phyloP scores from a whole-genome alignment of 495 filamentous ascomycete species.

The Chaetomium cochliodes region DNA sequence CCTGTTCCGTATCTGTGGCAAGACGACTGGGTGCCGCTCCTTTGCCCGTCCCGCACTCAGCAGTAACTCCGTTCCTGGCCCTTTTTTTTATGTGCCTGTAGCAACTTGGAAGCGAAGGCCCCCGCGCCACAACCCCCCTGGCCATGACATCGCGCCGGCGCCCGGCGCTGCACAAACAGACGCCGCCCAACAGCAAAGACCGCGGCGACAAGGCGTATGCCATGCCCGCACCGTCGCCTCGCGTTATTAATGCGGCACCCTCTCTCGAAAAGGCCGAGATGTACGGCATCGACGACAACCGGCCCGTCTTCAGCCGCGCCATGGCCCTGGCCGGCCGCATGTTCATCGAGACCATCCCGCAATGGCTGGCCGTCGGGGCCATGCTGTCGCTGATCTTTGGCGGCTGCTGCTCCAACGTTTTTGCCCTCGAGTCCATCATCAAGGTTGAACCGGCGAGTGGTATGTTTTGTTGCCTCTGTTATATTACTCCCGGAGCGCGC shows the following conservation, averaged over 20 bases:
- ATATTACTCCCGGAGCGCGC: not conserved
- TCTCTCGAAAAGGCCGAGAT: constrained; percentile 56
- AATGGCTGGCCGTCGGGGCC: constrained; percentile 63
- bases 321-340: constrained; percentile 56
- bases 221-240: constrained; percentile 40
- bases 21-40: constrained; percentile 13
- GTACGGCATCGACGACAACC: constrained; percentile 56
- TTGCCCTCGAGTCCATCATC: constrained; percentile 91
- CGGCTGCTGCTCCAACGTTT: constrained; percentile 97
- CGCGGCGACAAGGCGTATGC: constrained; percentile 35
- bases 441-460: constrained; percentile 71
- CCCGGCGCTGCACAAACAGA: constrained; percentile 39
- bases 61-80: not conserved
- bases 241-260: constrained; percentile 55
- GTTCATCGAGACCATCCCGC: constrained; percentile 62
- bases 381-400: constrained; percentile 93
- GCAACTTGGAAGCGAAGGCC: constrained; percentile 14
- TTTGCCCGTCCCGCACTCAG: constrained; percentile 5
- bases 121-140: constrained; percentile 27
- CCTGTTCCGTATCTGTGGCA: constrained; percentile 5
- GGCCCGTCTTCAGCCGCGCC: constrained; percentile 52
- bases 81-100: constrained; percentile 26
- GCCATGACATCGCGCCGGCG: constrained; percentile 40
- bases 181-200: constrained; percentile 34
- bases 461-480: constrained; percentile 32